Conservation (phyloP, 1,284 basidiomycete species). For the Ganoderma multipileum region DNA sequence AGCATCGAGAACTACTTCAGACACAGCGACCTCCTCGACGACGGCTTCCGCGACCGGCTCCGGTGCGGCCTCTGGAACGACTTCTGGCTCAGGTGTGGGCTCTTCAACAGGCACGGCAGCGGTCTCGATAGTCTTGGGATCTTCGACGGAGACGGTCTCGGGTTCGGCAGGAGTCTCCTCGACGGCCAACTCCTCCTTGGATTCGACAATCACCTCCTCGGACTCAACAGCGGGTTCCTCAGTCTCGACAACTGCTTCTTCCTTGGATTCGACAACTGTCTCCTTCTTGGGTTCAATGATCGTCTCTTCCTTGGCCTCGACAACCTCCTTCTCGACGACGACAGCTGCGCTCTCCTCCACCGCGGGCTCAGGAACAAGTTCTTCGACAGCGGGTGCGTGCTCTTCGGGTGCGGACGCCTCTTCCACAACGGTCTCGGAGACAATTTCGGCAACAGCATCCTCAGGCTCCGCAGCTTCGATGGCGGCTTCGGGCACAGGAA, state of each 20-base stretch:
- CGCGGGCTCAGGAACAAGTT: background rate
- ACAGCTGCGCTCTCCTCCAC: constrained; percentile 6
- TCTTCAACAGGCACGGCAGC: background rate
- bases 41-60: background rate
- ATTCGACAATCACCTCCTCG: background rate
- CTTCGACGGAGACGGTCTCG: background rate
- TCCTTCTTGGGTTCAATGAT: background rate
- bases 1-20: background rate
- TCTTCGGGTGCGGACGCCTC: background rate
- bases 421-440: background rate
- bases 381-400: background rate
- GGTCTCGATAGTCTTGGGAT: background rate
- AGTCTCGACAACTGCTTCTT: background rate
- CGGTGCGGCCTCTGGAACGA: background rate
- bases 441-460: background rate
- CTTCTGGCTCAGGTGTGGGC: background rate
- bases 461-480: background rate
- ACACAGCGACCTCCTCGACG: background rate
- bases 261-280: background rate
- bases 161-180: constrained; percentile 3
- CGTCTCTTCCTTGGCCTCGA: background rate
- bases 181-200: background rate
- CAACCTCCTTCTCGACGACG: background rate
- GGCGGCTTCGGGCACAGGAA: background rate
- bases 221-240: background rate